Evolutionary conservation across 805 yeast genomes (phyloP).

Genomic region (Kodamaea restingae): DNA sequence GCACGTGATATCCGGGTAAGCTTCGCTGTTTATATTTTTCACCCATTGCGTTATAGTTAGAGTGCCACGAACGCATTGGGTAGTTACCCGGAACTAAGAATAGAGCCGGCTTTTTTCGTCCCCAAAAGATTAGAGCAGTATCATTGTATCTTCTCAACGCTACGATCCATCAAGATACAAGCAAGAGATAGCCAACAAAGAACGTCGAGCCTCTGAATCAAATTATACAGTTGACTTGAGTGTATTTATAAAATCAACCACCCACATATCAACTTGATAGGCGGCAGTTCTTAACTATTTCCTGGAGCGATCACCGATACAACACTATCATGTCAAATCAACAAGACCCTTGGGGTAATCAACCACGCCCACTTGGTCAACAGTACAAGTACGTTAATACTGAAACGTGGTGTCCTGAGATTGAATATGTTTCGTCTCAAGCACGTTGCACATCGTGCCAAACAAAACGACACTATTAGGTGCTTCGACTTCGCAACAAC

Average conservation of each 20-base stretch:
- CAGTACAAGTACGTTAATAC: constrained; percentile 30
- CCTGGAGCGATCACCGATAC: not conserved
- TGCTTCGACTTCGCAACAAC: no score
- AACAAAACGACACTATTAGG: no score
- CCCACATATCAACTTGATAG: not conserved
- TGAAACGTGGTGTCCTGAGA: no score
- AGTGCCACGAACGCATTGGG: constrained; percentile 2
- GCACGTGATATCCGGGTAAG: constrained; percentile 5
- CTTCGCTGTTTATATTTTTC: constrained; percentile 1
- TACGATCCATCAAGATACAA: not conserved
- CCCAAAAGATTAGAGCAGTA: constrained; percentile 1
- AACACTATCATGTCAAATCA: constrained; percentile 31
- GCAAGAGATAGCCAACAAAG: not conserved
- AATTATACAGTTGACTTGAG: not conserved
- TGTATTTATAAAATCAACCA: no score
- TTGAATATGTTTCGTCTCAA: no score
- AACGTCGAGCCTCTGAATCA: not conserved
- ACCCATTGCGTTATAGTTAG: not conserved
- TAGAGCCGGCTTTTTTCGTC: constrained; percentile 2
- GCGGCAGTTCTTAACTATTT: not conserved
- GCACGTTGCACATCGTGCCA: no score
- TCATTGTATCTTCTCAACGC: not conserved
- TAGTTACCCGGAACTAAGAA: not conserved
- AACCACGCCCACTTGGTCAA: constrained; percentile 40
- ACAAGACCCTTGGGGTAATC: constrained; percentile 41